These are phyloP conservation scores for Adiantum capillusveneris DNA, from an alignment of 75 land plant species.

Conservation along the genomic window DNA sequence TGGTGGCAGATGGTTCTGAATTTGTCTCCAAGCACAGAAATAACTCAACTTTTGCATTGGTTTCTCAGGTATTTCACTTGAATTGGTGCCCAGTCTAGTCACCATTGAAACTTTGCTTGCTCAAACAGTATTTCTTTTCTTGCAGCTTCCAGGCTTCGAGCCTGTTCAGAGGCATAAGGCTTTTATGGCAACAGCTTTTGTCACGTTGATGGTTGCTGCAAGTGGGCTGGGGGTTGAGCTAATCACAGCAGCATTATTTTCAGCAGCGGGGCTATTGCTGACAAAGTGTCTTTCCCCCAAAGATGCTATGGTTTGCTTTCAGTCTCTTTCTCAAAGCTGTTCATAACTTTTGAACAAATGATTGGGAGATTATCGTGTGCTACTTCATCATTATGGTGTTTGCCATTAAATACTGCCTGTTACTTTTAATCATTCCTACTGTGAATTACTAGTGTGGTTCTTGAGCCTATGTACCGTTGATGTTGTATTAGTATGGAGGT, in stretches of 20 bases:
- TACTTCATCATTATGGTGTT: too few species aligned
- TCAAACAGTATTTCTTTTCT: not conserved
- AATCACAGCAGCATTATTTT: slow-evolving; percentile 21
- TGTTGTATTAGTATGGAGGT: too few species aligned
- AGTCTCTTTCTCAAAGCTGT: too few species aligned
- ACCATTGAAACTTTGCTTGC: not conserved
- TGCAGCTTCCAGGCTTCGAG: slow-evolving; percentile 38
- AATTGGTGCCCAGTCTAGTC: not conserved
- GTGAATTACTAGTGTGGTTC: too few species aligned
- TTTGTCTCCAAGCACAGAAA: slow-evolving; percentile 28
- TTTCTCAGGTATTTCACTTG: slow-evolving; percentile 18
- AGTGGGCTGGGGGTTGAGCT: slow-evolving; percentile 25
- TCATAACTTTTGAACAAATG: too few species aligned
- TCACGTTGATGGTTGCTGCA: slow-evolving; percentile 19
- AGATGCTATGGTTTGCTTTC: slow-evolving; percentile 18
- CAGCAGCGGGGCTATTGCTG: slow-evolving; percentile 17
- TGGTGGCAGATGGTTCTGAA: slow-evolving; percentile 33
- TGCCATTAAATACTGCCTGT: too few species aligned
- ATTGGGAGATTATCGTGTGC: too few species aligned
- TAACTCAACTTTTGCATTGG: slow-evolving; percentile 34
- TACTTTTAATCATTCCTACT: too few species aligned
- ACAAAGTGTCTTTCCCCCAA: slow-evolving; percentile 21
- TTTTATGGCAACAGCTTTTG: slow-evolving; percentile 18
- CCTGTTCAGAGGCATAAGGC: slow-evolving; percentile 26
- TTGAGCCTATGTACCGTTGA: too few species aligned